Evolutionary conservation across 169 alveolate genomes (phyloP), one percentile per base, ranked within the genome.

Genomic region (Blepharisma undulans): DNA sequence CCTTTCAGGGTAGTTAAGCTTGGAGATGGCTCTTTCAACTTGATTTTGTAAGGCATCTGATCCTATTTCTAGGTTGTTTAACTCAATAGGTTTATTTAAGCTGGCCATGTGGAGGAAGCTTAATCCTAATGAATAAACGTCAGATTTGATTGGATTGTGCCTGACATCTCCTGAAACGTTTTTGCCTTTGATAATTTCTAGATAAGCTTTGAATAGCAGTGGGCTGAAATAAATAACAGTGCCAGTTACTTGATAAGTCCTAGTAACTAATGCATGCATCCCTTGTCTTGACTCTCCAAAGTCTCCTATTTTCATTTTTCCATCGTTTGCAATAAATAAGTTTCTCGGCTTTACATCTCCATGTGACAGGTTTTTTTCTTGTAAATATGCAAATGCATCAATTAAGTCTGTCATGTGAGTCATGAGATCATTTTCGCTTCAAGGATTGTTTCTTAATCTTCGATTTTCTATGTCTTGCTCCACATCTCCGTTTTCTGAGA

Each of bases 311-410:
- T 97, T 97, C 27, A 98, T 95, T 59, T 97, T 93, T 71, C 97
- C 96, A 60, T 96, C 95, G 32, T 95, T 96, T 34, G 98, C 94
- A 10, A 97, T 78, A 84, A 96, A 98, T 30, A 98, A 96, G 93
- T 98, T 98, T 36, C 97, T 94, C 18, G 98, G 97, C 84, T 98
- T 98, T 1, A 98, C 94, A 89, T 98, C 99, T 90, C 99, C 91
- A 92, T 98, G 99, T n/a, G 72, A 19, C 32, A 86, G 22, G 29
- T 86, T 86, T 21, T 86, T 86, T 21, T 86, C 82, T 36, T 86
- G 84, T 4, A 86, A 22, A 33, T 60, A 66, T 21, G 84, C 91
- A 86, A 86, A 86, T 27, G 91, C 91, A 72, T 86, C 91, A 27
- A 86, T 72, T 18, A 86, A 7, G 30, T 86, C 60, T 30, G 74